phyloP scores from a whole-genome alignment of 768 basidiomycete genomes.

The Xanthoconium purpureum region DNA sequence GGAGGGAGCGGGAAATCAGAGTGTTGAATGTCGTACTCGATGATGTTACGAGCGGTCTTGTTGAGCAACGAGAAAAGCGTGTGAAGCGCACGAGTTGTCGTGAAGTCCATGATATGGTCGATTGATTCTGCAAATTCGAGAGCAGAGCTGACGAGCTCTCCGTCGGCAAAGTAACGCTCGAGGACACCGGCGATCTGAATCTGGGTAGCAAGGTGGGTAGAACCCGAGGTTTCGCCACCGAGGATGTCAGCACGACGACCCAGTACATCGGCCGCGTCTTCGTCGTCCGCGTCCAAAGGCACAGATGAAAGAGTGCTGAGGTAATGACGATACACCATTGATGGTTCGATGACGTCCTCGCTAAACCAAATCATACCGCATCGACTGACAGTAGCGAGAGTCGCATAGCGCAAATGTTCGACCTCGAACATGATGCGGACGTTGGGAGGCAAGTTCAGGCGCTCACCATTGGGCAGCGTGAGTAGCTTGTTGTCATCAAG shows the following conservation, averaged over 20 bases:
- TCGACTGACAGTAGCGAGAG: slow-evolving; percentile 96
- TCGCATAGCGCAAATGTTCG: slow-evolving; percentile 95
- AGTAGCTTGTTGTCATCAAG: slow-evolving; percentile 98
- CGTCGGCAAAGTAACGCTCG: slow-evolving; percentile 77
- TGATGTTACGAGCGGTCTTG: slow-evolving; percentile 89
- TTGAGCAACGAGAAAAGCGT: slow-evolving; percentile 97
- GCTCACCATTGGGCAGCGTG: slow-evolving; percentile 96
- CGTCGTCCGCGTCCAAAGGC: slow-evolving; percentile 87
- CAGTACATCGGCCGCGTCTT: slow-evolving; percentile 60
- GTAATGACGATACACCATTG: slow-evolving; percentile 91
- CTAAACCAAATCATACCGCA: slow-evolving; percentile 99
- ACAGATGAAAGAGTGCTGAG: slow-evolving; percentile 70
- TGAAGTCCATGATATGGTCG: slow-evolving; percentile 99
- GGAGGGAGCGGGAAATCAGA: slow-evolving; percentile 86
- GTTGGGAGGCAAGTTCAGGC: slow-evolving; percentile 92
- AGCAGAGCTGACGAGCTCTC: slow-evolving; percentile 78
- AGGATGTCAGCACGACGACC: slow-evolving; percentile 56
- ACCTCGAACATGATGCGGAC: slow-evolving; percentile 99
- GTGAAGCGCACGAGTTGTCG: slow-evolving; percentile 82
- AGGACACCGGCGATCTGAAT: slow-evolving; percentile 70
- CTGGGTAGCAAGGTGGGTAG: slow-evolving; percentile 69
- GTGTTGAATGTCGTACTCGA: slow-evolving; percentile 94
- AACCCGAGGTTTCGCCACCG: slow-evolving; percentile 46
- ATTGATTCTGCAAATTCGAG: slow-evolving; percentile 78
- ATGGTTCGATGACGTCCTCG: slow-evolving; percentile 87